These are phyloP conservation scores for Theileria parva DNA, from an alignment of 169 alveolate species.

Conservation along the genomic window DNA sequence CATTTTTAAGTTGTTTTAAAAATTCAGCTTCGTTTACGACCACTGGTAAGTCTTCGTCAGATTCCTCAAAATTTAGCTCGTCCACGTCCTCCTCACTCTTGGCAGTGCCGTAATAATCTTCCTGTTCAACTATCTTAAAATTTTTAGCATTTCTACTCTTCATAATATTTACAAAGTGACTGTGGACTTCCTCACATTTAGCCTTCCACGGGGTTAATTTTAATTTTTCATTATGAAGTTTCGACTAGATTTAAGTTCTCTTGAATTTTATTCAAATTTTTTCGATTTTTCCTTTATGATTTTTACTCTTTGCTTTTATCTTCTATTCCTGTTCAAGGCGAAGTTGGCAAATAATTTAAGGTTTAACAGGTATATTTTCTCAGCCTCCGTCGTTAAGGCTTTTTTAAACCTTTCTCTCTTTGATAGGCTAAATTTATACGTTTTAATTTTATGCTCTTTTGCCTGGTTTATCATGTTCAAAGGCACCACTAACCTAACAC, in stretches of 20 bases:
- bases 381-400: background rate
- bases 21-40: constrained; percentile 24
- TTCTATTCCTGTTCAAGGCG: background rate
- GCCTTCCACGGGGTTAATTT: background rate
- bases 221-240: too few relatives aligned
- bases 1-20: background rate
- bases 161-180: background rate
- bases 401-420: background rate
- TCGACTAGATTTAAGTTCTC: too few relatives aligned
- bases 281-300: background rate
- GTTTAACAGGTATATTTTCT: background rate
- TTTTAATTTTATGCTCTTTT: background rate
- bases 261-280: background rate
- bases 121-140: constrained; percentile 15
- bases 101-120: background rate
- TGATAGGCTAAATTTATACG: background rate
- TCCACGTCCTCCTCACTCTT: background rate
- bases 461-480: background rate
- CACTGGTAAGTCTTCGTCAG: constrained; percentile 24
- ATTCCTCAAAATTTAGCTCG: constrained; percentile 1
- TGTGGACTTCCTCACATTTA: background rate
- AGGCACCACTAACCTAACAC: background rate
- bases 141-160: constrained; percentile 1
- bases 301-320: background rate
- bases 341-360: background rate